Evolutionary conservation across 805 yeast genomes (phyloP).

Genomic region (Ogataea ramenticola): DNA sequence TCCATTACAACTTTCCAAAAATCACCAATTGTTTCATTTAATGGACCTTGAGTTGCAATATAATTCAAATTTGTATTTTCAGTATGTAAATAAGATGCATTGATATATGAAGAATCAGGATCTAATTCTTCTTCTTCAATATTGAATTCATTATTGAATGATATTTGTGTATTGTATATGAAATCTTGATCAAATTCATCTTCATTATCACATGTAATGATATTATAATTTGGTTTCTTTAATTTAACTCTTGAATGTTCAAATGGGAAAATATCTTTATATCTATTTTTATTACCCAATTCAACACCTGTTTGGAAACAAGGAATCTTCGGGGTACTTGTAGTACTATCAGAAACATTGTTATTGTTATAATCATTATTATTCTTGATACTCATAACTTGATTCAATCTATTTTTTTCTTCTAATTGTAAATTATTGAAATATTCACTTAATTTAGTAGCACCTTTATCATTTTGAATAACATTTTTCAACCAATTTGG

Average conservation of each 20-base stretch:
- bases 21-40: conserved; percentile 64
- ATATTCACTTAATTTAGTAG: conserved; percentile 36
- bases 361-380: too few relatives aligned
- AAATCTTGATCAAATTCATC: background rate
- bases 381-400: conserved; percentile 27
- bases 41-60: conserved; percentile 91
- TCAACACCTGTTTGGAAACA: conserved; percentile 71
- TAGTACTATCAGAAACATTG: too few relatives aligned
- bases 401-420: conserved; percentile 61
- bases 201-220: background rate
- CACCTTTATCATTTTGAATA: conserved; percentile 29
- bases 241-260: conserved; percentile 78
- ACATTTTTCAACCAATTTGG: conserved; percentile 50
- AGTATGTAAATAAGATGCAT: conserved; percentile 68
- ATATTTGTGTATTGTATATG: conserved; percentile 2
- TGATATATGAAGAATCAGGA: conserved; percentile 56
- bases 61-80: conserved; percentile 36
- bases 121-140: conserved; percentile 12
- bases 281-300: conserved; percentile 73
- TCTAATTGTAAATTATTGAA: conserved; percentile 61
- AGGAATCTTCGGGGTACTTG: conserved; percentile 25
- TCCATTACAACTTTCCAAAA: conserved; percentile 76
- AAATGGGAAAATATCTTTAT: conserved; percentile 82
- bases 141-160: conserved; percentile 7
- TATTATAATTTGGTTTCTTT: conserved; percentile 20